Evolutionary conservation across 257 asterid genomes (phyloP).

Genomic region (Salvia splendens): DNA sequence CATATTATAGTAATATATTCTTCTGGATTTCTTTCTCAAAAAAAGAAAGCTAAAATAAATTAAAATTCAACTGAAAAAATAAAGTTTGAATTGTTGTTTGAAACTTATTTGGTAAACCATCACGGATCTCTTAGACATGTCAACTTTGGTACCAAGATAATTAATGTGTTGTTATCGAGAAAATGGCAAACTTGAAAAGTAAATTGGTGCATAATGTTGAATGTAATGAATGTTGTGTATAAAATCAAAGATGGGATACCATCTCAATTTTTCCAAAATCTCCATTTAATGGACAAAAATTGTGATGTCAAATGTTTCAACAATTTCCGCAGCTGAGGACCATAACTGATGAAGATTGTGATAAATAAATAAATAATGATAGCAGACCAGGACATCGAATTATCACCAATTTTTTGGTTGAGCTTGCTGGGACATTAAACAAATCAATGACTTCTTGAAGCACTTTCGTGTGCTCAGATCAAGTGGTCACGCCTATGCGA

Average conservation of each 20-base stretch:
- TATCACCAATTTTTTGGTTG: too few relatives aligned
- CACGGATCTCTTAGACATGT: conserved; percentile 27
- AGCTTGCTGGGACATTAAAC: too few relatives aligned
- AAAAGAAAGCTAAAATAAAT: too few relatives aligned
- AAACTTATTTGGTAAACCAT: conserved; percentile 22
- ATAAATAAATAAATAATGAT: neutral
- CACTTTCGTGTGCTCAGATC: too few relatives aligned
- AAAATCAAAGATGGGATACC: conserved; percentile 16
- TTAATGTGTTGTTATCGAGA: conserved; percentile 40
- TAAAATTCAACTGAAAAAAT: neutral
- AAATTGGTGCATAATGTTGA: conserved; percentile 29
- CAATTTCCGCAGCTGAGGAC: conserved; percentile 17
- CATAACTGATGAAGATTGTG: neutral
- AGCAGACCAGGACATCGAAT: too few relatives aligned
- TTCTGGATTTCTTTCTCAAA: too few relatives aligned
- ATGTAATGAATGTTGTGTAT: neutral
- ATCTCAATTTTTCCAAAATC: conserved; percentile 9
- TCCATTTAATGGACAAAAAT: conserved; percentile 36
- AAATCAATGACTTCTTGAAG: too few relatives aligned
- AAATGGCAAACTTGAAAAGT: conserved; percentile 33
- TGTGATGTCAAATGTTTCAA: conserved; percentile 35
- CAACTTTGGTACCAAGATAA: conserved; percentile 43
- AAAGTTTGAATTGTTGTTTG: conserved; percentile 1
- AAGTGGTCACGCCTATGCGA: too few relatives aligned
- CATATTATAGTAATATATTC: too few relatives aligned